phyloP scores from a whole-genome alignment of 805 yeast species.

The Wickerhamiella cacticola region DNA sequence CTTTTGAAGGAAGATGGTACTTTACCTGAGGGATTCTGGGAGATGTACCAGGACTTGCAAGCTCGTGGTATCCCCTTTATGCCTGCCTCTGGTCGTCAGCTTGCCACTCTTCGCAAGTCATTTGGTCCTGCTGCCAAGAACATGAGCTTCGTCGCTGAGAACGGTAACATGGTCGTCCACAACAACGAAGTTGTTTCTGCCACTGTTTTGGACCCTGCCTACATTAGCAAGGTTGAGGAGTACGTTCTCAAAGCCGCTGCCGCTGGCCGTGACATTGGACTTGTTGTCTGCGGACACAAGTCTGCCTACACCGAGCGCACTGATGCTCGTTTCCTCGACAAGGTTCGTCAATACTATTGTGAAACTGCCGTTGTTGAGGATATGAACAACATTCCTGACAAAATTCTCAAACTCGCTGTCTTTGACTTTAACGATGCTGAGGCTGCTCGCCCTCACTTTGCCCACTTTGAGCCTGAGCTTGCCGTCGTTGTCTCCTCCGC shows the following conservation, averaged over 20 bases:
- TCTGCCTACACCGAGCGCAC: conserved; percentile 12
- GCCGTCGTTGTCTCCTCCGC: conserved; percentile 10
- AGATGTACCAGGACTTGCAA: conserved; percentile 12
- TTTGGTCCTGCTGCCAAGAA: conserved; percentile 12
- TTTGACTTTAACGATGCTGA: conserved; percentile 11
- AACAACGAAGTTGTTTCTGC: conserved; percentile 11
- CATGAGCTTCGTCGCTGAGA: conserved; percentile 13
- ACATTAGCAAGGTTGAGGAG: conserved; percentile 6
- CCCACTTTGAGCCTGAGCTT: conserved; percentile 12
- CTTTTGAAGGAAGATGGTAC: conserved; percentile 9
- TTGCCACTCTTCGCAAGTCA: conserved; percentile 11
- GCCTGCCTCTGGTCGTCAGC: conserved; percentile 12
- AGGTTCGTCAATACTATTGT: conserved; percentile 12
- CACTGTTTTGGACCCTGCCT: conserved; percentile 8
- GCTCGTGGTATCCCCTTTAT: conserved; percentile 11
- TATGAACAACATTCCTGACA: conserved; percentile 12
- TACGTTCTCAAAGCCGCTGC: conserved; percentile 11
- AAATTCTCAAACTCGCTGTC: conserved; percentile 12
- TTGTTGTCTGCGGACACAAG: conserved; percentile 12
- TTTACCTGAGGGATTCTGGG: conserved; percentile 12
- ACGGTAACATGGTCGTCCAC: conserved; percentile 13
- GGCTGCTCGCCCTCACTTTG: conserved; percentile 11
- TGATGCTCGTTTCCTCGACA: conserved; percentile 8
- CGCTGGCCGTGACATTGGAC: conserved; percentile 12
- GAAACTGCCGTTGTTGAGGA: conserved; percentile 10